A percentile compares a stretch with the other conserved stretches of the same genome.
Evolutionary conservation across 768 basidiomycete genomes (phyloP).

Genomic region (Hygrocybe coccinea): DNA sequence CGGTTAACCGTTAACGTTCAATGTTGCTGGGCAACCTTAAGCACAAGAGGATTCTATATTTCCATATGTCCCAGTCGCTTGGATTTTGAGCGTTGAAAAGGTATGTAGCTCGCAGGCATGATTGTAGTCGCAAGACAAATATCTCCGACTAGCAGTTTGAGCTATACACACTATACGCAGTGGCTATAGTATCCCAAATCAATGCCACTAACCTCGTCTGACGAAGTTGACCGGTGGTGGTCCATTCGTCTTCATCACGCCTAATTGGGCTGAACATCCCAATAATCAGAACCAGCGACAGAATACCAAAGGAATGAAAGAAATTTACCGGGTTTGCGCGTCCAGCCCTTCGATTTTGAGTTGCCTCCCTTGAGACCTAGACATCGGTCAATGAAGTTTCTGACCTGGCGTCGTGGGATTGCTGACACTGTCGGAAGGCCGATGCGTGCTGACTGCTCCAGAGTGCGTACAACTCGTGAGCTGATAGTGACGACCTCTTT

Average conservation of each 20-base stretch:
- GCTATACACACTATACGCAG: too few relatives aligned
- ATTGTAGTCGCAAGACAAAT: too few relatives aligned
- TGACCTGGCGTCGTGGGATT: conserved; percentile 45
- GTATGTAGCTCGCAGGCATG: too few relatives aligned
- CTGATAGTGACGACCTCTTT: conserved; percentile 25
- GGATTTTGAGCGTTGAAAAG: too few relatives aligned
- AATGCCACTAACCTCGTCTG: conserved; percentile 29
- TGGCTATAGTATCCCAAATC: too few relatives aligned
- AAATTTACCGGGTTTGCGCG: conserved; percentile 52
- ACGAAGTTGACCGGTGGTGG: conserved; percentile 56
- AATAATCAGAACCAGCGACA: neutral
- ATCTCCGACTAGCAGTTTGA: too few relatives aligned
- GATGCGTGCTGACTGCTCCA: conserved; percentile 26
- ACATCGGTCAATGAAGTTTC: conserved; percentile 49
- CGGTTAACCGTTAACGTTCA: too few relatives aligned
- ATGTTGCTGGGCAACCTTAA: too few relatives aligned
- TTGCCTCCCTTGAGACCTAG: conserved; percentile 43
- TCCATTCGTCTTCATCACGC: conserved; percentile 49
- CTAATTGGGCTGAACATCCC: conserved; percentile 46
- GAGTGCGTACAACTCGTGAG: conserved; percentile 48
- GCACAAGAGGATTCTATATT: too few relatives aligned
- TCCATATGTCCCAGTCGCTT: too few relatives aligned
- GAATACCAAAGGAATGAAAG: neutral
- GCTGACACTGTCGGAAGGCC: conserved; percentile 36
- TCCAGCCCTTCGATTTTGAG: conserved; percentile 48